Base-by-base conservation (phyloP, 176 grass and related monocot species). In the Triticum turgidum region DNA sequence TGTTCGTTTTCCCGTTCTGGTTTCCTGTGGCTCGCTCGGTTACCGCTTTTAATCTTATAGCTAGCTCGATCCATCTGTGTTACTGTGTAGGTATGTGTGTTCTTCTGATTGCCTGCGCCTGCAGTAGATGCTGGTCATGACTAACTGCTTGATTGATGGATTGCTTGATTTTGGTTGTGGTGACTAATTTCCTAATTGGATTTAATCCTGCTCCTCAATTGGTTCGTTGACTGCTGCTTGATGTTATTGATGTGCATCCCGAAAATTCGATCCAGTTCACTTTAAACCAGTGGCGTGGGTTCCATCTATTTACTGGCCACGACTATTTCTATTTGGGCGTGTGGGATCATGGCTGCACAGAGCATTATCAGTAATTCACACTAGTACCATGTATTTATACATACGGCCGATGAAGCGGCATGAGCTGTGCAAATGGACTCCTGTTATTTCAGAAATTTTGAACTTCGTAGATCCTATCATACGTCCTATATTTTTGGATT, bases 11-110 rank as follows among this genome's bases (percentile, higher is more conserved):
- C 30, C 0, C 30, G 52, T 76, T 39, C 30, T 75, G 84, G 70
- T 90, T 73, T 37, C 42, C 10, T 58, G 62, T 34, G 82, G 25
- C 52, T 73, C 45, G 45, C 45, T 49, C 38, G 78, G 64, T 21
- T 80, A 65, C 14, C 25, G 79, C 41, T 62, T 35, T 79, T 65
- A 33, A 68, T 78, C 17, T 68, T 68, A 45, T 67, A 45, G 21
- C 72, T 33, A 73, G 10, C 8, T 70, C 44, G 41, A 37, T 70
- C 44, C 30, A 35, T 88, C 77, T 65, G 38, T 3, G 25, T 87
- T 30, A 30, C 29, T 30, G 80, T 80, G 80, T 87, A 84, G 80
- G 85, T 90, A 61, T 3, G 65, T 59, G 32, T 12, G 18, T 27
- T 79, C 75, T 80, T 84, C 65, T 21, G 59, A 9, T 89, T 86